These are phyloP conservation scores for Posidonia oceanica DNA, from an alignment of 116 monocot genomes.

Conservation along the genomic window DNA sequence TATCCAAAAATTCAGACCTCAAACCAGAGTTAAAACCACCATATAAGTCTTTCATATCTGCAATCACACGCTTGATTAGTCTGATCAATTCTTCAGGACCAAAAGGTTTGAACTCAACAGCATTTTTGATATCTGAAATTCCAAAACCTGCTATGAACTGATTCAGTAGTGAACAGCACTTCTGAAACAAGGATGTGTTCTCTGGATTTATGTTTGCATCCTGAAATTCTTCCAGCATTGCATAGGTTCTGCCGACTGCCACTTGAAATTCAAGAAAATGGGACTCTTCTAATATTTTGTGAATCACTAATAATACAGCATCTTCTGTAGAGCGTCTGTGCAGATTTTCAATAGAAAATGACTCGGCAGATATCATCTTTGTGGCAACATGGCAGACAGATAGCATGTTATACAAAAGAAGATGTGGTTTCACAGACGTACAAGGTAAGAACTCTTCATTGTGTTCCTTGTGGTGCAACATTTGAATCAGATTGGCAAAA, in stretches of 20 bases:
- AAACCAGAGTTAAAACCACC: not conserved
- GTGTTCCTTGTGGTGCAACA: conserved; percentile 24
- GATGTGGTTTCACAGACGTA: conserved; percentile 14
- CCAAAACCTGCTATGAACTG: not conserved
- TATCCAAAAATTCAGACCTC: not conserved
- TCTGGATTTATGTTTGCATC: not conserved
- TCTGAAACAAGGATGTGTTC: not conserved
- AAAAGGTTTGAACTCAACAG: not conserved
- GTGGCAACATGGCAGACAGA: conserved; percentile 42
- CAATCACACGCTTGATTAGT: not conserved
- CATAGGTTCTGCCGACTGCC: conserved; percentile 27
- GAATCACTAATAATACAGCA: conserved; percentile 19
- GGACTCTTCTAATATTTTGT: conserved; percentile 31
- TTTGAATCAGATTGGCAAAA: conserved; percentile 43
- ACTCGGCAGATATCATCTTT: conserved; percentile 52
- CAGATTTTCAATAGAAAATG: conserved; percentile 54
- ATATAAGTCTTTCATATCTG: not conserved
- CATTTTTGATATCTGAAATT: not conserved
- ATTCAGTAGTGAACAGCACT: not conserved
- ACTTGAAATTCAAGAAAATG: conserved; percentile 35
- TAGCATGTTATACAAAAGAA: conserved; percentile 40
- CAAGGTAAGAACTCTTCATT: conserved; percentile 1
- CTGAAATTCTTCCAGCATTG: not conserved
- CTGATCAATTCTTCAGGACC: conserved; percentile 2
- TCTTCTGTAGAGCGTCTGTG: conserved; percentile 23